Conservation (phyloP, 2,329 filamentous ascomycete species). For the Meredithiella fracta region DNA sequence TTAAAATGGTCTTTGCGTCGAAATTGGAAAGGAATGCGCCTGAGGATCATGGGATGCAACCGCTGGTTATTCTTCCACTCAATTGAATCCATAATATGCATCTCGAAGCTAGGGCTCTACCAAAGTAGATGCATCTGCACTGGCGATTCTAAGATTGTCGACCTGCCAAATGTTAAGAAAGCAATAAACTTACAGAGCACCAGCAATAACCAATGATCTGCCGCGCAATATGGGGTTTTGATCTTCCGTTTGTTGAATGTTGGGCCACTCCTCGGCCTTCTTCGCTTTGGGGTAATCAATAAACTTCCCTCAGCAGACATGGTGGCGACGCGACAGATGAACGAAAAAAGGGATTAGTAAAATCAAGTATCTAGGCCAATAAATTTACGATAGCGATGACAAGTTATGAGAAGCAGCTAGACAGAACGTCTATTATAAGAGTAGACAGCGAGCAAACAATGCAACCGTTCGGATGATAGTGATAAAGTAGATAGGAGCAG, state of each 20-base stretch:
- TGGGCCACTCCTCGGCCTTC: conserved; percentile 23
- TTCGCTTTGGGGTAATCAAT: conserved; percentile 27
- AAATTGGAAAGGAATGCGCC: neutral
- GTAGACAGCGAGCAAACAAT: no score
- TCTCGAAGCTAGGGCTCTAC: neutral
- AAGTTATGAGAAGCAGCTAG: no score
- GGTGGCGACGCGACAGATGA: neutral
- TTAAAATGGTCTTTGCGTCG: neutral
- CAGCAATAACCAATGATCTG: conserved; percentile 41
- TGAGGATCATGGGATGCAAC: neutral
- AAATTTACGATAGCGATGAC: no score
- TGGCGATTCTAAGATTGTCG: neutral
- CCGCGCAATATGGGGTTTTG: conserved; percentile 58
- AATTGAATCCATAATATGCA: neutral
- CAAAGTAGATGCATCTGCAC: no score
- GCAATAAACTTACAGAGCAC: conserved; percentile 36
- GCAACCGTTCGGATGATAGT: no score
- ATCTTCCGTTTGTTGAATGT: conserved; percentile 25
- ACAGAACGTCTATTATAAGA: no score
- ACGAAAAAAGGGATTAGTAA: neutral
- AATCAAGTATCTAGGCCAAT: no score
- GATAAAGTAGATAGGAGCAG: neutral
- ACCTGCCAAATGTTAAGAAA: neutral
- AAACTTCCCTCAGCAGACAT: conserved; percentile 19
- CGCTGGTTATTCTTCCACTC: neutral